Conservation (phyloP, 164 flowering plant genomes). For the Malania oleifera region DNA sequence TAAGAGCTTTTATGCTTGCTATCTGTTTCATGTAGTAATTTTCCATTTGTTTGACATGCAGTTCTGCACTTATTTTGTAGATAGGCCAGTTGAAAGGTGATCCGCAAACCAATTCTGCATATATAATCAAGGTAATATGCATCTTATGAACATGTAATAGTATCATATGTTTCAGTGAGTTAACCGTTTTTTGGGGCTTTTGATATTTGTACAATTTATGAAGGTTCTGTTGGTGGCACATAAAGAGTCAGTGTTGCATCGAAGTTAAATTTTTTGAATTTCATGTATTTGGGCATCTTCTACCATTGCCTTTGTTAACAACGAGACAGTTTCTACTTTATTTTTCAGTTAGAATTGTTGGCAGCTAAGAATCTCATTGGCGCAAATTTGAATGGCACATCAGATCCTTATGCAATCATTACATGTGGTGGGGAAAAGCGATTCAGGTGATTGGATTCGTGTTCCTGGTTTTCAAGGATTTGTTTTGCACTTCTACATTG, state of each 20-base stretch:
- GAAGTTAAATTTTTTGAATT: neutral
- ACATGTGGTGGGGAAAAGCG: constrained; percentile 88
- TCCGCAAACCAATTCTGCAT: constrained; percentile 48
- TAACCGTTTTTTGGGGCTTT: too few relatives aligned
- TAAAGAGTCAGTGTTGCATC: neutral
- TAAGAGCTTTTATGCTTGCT: neutral
- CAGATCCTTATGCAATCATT: constrained; percentile 98
- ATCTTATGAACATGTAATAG: neutral
- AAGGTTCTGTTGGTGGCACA: neutral
- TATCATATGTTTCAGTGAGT: too few relatives aligned
- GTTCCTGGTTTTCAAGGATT: neutral
- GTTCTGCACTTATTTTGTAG: constrained; percentile 97
- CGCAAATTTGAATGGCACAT: constrained; percentile 97
- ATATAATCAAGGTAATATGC: constrained; percentile 67
- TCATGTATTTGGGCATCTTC: neutral
- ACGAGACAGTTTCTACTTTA: neutral
- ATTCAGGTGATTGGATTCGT: constrained; percentile 60
- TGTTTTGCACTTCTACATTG: neutral
- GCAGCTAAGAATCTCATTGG: constrained; percentile 97
- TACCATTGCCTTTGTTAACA: neutral
- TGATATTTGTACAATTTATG: too few relatives aligned
- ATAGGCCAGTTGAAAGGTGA: constrained; percentile 72
- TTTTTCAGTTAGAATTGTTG: constrained; percentile 72
- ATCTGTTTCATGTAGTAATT: constrained; percentile 46
- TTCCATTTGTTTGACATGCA: constrained; percentile 83